These are phyloP conservation scores for Phragmites australis DNA, from an alignment of 176 grass and related monocot species.

Conservation along the genomic window DNA sequence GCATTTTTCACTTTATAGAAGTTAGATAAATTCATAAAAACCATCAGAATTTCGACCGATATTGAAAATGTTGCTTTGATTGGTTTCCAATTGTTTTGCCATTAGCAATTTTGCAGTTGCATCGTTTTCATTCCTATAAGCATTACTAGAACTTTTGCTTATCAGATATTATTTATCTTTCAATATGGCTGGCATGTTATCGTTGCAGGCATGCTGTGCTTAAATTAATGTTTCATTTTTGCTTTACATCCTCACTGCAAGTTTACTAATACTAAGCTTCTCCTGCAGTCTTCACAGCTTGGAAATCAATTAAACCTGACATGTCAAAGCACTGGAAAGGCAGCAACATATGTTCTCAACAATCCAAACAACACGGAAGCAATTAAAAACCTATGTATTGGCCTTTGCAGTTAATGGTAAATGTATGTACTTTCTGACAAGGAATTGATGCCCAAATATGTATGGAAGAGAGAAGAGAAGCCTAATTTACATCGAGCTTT, in stretches of 20 bases:
- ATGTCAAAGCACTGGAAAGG: conserved; percentile 62
- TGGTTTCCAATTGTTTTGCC: conserved; percentile 1
- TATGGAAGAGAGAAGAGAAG: conserved; percentile 41
- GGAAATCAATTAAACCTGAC: conserved; percentile 72
- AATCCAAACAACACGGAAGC: conserved; percentile 49
- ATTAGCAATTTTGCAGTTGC: background rate
- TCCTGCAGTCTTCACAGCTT: conserved; percentile 56
- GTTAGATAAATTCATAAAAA: background rate
- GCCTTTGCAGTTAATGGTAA: conserved; percentile 68
- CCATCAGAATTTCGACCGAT: background rate
- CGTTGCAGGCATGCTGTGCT: background rate
- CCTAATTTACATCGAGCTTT: background rate
- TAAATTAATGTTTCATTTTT: conserved; percentile 3
- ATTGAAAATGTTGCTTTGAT: conserved; percentile 13
- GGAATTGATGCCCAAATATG: conserved; percentile 5
- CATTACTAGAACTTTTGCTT: background rate
- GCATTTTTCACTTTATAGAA: background rate
- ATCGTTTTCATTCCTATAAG: background rate
- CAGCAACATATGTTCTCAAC: conserved; percentile 48
- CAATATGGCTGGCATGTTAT: background rate
- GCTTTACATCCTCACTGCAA: background rate
- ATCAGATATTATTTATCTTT: conserved; percentile 9
- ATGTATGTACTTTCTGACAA: conserved; percentile 40
- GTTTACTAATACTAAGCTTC: conserved; percentile 22
- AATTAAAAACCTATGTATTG: conserved; percentile 61